Percentiles rank a stretch among this genome's conserved stretches.
Conservation (phyloP, 2,329 filamentous ascomycete species). For the Aspergillus proliferans region DNA sequence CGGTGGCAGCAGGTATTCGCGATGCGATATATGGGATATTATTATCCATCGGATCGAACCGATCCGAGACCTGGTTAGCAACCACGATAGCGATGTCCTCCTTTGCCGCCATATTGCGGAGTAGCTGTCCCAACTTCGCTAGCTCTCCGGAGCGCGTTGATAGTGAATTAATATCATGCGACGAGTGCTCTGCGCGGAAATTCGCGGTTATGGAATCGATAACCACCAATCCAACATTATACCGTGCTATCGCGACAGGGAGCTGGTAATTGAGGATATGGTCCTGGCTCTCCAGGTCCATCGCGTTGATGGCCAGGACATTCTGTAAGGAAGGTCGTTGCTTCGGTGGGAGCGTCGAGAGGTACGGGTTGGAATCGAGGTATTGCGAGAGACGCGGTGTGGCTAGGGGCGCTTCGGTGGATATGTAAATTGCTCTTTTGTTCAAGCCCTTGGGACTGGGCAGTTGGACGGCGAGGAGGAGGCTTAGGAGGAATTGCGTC, state of each 20-base stretch:
- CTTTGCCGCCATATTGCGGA: constrained; percentile 68
- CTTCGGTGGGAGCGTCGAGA: constrained; percentile 41
- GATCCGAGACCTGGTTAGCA: constrained; percentile 91
- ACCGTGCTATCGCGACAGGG: constrained; percentile 70
- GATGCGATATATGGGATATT: no score
- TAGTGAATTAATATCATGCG: constrained; percentile 48
- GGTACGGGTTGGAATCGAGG: constrained; percentile 58
- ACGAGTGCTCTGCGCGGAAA: constrained; percentile 72
- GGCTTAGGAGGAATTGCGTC: constrained; percentile 81
- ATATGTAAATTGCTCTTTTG: constrained; percentile 81
- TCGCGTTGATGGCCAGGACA: constrained; percentile 74
- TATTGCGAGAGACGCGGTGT: constrained; percentile 78
- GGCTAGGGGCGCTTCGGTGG: constrained; percentile 79
- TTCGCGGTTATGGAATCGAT: constrained; percentile 93
- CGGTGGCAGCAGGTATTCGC: not conserved
- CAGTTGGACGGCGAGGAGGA: constrained; percentile 80
- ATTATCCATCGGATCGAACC: constrained; percentile 49
- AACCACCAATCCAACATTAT: constrained; percentile 73
- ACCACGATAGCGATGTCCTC: constrained; percentile 80
- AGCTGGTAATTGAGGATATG: constrained; percentile 92
- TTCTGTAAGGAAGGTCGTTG: constrained; percentile 61
- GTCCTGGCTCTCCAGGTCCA: constrained; percentile 89
- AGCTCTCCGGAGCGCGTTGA: constrained; percentile 72
- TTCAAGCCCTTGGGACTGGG: constrained; percentile 64
- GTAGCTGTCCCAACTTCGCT: constrained; percentile 63